Conservation (phyloP, 768 basidiomycete genomes). For the Pulveroboletus sp. region DNA sequence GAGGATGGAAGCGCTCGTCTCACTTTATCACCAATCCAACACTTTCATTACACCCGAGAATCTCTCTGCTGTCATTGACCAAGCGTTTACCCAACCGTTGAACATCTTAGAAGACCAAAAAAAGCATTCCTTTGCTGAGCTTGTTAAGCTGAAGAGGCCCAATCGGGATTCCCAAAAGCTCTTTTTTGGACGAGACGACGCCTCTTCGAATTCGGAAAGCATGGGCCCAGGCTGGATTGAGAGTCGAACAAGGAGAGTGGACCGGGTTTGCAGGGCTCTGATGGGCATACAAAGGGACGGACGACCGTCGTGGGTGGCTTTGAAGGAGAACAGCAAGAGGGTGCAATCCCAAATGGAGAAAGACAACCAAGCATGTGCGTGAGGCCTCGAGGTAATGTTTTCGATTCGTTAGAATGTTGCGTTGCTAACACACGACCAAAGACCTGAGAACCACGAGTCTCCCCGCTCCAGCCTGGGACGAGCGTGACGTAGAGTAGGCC, state of each 20-base stretch:
- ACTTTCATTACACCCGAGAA: slow-evolving; percentile 69
- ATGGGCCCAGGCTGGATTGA: slow-evolving; percentile 33
- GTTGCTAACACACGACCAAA: slow-evolving; percentile 4
- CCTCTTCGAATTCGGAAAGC: slow-evolving; percentile 10
- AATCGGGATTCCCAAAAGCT: slow-evolving; percentile 19
- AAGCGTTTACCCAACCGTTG: slow-evolving; percentile 45
- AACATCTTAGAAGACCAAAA: slow-evolving; percentile 17
- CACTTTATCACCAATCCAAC: slow-evolving; percentile 73
- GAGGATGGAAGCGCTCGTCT: slow-evolving; percentile 67
- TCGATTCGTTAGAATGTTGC: background rate
- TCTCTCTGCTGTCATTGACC: slow-evolving; percentile 59
- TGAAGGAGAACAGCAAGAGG: slow-evolving; percentile 28
- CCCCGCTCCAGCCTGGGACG: background rate
- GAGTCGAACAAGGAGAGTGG: slow-evolving; percentile 23
- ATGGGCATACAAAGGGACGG: slow-evolving; percentile 31
- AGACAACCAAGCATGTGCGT: slow-evolving; percentile 6
- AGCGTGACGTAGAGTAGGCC: background rate
- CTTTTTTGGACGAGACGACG: slow-evolving; percentile 27
- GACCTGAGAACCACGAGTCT: background rate
- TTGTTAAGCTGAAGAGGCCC: slow-evolving; percentile 12
- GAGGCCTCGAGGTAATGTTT: slow-evolving; percentile 3
- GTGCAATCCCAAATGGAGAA: slow-evolving; percentile 16
- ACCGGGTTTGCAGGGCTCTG: slow-evolving; percentile 23
- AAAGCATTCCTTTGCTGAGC: slow-evolving; percentile 13
- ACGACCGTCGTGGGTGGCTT: slow-evolving; percentile 30